Conservation (phyloP, 164 flowering plant genomes). For the Nelumbo lutea region DNA sequence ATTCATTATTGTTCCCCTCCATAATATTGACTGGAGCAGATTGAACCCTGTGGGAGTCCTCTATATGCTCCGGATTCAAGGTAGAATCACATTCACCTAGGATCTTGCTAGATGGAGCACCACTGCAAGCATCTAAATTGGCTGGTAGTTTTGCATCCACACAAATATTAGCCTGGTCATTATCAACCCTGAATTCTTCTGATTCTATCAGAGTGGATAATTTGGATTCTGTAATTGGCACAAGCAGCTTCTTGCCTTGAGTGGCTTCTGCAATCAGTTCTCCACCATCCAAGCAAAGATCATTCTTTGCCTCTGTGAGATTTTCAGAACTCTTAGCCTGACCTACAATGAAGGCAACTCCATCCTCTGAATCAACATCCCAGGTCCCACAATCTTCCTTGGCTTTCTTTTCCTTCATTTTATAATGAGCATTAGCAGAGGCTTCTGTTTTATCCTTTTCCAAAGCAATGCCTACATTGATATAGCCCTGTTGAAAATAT, state of each 20-base stretch:
- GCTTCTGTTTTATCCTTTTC: conserved; percentile 42
- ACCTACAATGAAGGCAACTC: conserved; percentile 58
- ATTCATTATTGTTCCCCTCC: conserved; percentile 11
- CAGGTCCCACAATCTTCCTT: conserved; percentile 34
- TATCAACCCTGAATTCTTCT: conserved; percentile 23
- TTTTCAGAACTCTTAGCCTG: conserved; percentile 36
- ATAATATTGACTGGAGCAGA: conserved; percentile 14
- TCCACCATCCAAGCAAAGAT: conserved; percentile 16
- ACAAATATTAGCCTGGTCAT: conserved; percentile 19
- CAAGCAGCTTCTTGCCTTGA: conserved; percentile 6
- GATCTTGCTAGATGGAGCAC: conserved; percentile 20
- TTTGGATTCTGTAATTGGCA: conserved; percentile 21
- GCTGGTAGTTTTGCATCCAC: conserved; percentile 1
- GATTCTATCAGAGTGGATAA: conserved; percentile 17
- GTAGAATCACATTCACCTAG: conserved; percentile 20
- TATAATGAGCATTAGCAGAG: conserved; percentile 21
- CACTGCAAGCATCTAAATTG: conserved; percentile 9
- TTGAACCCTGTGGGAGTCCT: conserved; percentile 17
- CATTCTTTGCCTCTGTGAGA: conserved; percentile 26
- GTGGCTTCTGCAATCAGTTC: conserved; percentile 22
- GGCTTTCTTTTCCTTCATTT: conserved; percentile 33
- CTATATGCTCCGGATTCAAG: conserved; percentile 12
- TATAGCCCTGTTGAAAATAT: conserved; percentile 73
- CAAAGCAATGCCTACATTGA: conserved; percentile 86
- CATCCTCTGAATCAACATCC: conserved; percentile 59